phyloP scores from a whole-genome alignment of 306 rosid genomes.

The Fagus crenata region DNA sequence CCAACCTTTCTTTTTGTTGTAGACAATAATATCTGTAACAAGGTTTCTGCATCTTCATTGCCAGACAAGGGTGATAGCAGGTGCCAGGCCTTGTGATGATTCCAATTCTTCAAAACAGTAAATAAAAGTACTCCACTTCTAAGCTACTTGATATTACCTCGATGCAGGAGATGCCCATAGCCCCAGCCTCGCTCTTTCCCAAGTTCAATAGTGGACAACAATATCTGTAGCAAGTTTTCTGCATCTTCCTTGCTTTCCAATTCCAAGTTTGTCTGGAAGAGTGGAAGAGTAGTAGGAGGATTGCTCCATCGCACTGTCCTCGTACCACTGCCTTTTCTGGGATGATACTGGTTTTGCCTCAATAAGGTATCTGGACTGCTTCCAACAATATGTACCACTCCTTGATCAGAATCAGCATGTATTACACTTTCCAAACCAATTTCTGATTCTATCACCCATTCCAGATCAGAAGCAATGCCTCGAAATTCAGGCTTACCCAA shows the following conservation, averaged over 20 bases:
- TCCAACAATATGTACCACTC: conserved; percentile 72
- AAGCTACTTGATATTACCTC: conserved; percentile 46
- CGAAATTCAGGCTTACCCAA: conserved; percentile 74
- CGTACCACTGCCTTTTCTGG: conserved; percentile 45
- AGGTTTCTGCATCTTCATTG: conserved; percentile 61
- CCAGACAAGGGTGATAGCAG: conserved; percentile 21
- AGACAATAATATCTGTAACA: conserved; percentile 54
- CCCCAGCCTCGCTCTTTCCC: conserved; percentile 76
- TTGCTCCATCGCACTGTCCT: conserved; percentile 56
- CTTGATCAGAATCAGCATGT: conserved; percentile 60
- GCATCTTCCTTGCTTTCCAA: conserved; percentile 60
- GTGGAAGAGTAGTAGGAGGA: conserved; percentile 70
- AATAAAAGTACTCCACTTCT: neutral
- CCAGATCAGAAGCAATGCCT: conserved; percentile 64
- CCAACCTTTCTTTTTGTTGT: conserved; percentile 60
- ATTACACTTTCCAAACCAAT: conserved; percentile 76
- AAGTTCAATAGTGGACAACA: conserved; percentile 54
- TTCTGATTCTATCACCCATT: conserved; percentile 74
- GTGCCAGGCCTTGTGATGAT: neutral
- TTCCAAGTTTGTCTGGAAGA: conserved; percentile 76
- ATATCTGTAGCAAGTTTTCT: conserved; percentile 48
- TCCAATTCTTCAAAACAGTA: conserved; percentile 10
- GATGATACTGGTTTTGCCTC: conserved; percentile 52
- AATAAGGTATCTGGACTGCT: conserved; percentile 63
- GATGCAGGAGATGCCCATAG: conserved; percentile 69